Conservation (phyloP, 2,329 filamentous ascomycete species). For the Aureobasidium sp. region DNA sequence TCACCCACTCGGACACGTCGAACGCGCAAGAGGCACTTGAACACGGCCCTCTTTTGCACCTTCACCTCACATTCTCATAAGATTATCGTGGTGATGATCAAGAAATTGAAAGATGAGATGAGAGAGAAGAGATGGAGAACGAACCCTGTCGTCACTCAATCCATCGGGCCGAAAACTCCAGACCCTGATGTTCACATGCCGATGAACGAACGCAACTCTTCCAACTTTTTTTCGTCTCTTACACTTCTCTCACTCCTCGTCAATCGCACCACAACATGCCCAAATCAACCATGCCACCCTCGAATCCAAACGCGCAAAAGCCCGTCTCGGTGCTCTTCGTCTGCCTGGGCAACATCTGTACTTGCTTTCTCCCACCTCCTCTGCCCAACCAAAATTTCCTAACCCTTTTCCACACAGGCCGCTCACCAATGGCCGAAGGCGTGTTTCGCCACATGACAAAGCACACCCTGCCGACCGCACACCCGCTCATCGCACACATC, state of each 20-base stretch:
- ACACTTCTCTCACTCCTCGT: neutral
- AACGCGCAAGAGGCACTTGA: no score
- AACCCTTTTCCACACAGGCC: conserved; percentile 23
- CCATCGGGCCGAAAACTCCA: conserved; percentile 2
- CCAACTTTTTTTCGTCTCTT: conserved; percentile 3
- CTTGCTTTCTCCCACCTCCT: neutral
- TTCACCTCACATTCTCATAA: no score
- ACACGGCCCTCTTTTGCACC: no score
- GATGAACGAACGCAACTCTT: conserved; percentile 1
- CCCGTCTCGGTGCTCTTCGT: conserved; percentile 78
- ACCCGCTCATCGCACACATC: conserved; percentile 56
- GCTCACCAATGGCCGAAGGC: conserved; percentile 91
- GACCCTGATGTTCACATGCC: conserved; percentile 1
- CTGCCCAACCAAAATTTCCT: neutral
- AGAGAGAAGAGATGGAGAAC: neutral
- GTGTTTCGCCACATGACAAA: conserved; percentile 69
- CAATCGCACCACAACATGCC: neutral
- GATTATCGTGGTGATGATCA: no score
- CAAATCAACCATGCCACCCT: neutral
- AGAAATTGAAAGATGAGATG: neutral
- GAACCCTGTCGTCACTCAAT: conserved; percentile 1
- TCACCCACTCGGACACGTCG: no score
- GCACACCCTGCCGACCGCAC: conserved; percentile 42
- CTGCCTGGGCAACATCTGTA: conserved; percentile 89
- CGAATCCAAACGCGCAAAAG: conserved; percentile 17